These are phyloP conservation scores for Pseudozyma pruni DNA, from an alignment of 1,284 basidiomycete species.

Conservation along the genomic window DNA sequence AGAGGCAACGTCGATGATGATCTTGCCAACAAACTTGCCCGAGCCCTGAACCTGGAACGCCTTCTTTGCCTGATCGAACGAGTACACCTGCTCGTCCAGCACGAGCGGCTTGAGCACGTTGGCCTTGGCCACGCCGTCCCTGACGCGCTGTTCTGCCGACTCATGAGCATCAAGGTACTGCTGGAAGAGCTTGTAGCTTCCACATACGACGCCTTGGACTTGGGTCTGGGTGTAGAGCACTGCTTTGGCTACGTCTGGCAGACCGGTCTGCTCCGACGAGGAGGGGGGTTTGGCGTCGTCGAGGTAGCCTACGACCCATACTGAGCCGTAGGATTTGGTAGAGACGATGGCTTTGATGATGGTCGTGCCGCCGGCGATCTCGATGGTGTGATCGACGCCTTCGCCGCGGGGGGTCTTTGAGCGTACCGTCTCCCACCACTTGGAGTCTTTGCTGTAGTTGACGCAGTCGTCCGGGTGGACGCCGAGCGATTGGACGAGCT, in stretches of 20 bases:
- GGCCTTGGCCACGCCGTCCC: not conserved
- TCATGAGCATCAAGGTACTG: conserved; percentile 34
- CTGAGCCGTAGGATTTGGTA: conserved; percentile 28
- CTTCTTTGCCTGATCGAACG: conserved; percentile 29
- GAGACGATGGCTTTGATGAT: conserved; percentile 21
- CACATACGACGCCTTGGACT: conserved; percentile 43
- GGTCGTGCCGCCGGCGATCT: conserved; percentile 43
- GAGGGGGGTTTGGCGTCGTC: conserved; percentile 33
- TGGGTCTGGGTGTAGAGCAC: conserved; percentile 35
- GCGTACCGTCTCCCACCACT: conserved; percentile 27
- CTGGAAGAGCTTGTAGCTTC: conserved; percentile 42
- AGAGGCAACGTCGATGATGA: conserved; percentile 35
- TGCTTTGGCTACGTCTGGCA: conserved; percentile 31
- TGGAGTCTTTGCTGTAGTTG: conserved; percentile 31
- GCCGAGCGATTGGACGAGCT: conserved; percentile 25
- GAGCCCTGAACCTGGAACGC: conserved; percentile 31
- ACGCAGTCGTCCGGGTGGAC: conserved; percentile 24
- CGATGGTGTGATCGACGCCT: conserved; percentile 42
- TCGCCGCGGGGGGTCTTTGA: conserved; percentile 17
- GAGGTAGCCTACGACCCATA: conserved; percentile 48
- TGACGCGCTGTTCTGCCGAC: conserved; percentile 8
- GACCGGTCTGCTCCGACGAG: not conserved
- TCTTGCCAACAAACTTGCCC: conserved; percentile 41
- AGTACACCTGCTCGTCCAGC: conserved; percentile 18
- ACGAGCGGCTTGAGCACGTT: conserved; percentile 33